A percentile compares a stretch with the other conserved stretches of the same genome.
phyloP scores from a whole-genome alignment of 257 asterid species.

The Plectranthus barbatus region DNA sequence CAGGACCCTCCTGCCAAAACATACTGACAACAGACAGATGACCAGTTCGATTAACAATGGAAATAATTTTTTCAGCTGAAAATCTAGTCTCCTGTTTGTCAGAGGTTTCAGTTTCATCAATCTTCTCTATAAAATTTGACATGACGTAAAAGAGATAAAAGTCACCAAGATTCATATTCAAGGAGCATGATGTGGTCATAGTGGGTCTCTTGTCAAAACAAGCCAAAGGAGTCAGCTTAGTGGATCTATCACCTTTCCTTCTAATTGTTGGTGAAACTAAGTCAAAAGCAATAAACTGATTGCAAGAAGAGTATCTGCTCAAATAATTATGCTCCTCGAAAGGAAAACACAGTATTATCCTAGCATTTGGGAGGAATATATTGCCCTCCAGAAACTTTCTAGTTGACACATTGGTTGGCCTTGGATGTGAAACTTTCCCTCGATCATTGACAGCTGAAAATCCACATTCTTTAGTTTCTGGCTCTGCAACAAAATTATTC shows the following conservation, averaged over 20 bases:
- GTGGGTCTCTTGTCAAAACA: constrained; percentile 32
- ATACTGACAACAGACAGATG: constrained; percentile 50
- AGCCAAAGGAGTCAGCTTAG: constrained; percentile 29
- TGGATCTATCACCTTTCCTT: constrained; percentile 33
- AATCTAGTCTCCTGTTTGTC: constrained; percentile 29
- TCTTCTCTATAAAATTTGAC: constrained; percentile 28
- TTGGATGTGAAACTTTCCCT: constrained; percentile 25
- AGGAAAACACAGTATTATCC: constrained; percentile 75
- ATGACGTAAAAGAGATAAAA: constrained; percentile 45
- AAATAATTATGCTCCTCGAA: constrained; percentile 23
- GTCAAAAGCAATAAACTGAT: constrained; percentile 73
- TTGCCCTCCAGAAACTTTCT: constrained; percentile 40
- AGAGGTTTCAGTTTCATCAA: constrained; percentile 27
- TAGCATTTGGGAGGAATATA: constrained; percentile 60
- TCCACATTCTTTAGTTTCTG: constrained; percentile 17
- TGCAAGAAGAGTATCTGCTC: constrained; percentile 48
- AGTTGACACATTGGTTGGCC: constrained; percentile 21
- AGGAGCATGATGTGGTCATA: constrained; percentile 39
- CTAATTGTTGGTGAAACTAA: constrained; percentile 33
- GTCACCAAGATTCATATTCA: constrained; percentile 53
- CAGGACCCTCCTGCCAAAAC: constrained; percentile 67
- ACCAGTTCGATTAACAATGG: constrained; percentile 36
- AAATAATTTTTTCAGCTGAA: constrained; percentile 48
- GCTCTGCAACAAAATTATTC: constrained; percentile 14
- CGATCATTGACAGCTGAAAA: constrained; percentile 25